A percentile compares a stretch with the other conserved stretches of the same genome.
phyloP scores from a whole-genome alignment of 208 protist species.

The Phytomonas sp. region DNA sequence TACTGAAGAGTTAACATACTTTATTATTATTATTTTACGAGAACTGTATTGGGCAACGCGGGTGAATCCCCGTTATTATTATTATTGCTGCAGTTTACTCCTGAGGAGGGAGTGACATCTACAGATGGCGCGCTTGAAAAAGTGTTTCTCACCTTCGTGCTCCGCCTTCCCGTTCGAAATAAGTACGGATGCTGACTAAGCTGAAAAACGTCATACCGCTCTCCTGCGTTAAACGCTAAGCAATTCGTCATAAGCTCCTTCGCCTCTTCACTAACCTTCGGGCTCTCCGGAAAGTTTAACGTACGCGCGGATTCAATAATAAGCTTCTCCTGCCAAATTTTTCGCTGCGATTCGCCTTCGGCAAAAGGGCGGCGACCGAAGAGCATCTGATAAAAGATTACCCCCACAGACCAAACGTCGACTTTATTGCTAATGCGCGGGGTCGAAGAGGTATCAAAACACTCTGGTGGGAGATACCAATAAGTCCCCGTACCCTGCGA shows the following conservation, averaged over 20 bases:
- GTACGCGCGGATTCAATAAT: slow-evolving; percentile 54
- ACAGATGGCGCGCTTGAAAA: too few relatives aligned
- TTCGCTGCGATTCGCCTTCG: slow-evolving; percentile 83
- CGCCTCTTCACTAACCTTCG: slow-evolving; percentile 72
- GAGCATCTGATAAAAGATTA: slow-evolving; percentile 95
- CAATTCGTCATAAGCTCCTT: slow-evolving; percentile 71
- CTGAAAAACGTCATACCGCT: slow-evolving; percentile 69
- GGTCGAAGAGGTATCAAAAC: slow-evolving; percentile 81
- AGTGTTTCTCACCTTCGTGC: slow-evolving; percentile 1
- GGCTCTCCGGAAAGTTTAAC: slow-evolving; percentile 56
- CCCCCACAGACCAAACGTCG: slow-evolving; percentile 88
- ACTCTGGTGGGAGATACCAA: slow-evolving; percentile 95
- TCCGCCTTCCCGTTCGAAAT: slow-evolving; percentile 24
- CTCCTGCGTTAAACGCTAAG: slow-evolving; percentile 51
- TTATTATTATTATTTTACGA: too few relatives aligned
- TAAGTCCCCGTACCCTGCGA: slow-evolving; percentile 94
- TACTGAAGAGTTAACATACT: not conserved
- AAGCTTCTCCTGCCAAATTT: slow-evolving; percentile 77
- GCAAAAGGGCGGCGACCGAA: slow-evolving; percentile 93
- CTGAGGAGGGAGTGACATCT: too few relatives aligned
- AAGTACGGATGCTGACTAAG: slow-evolving; percentile 67
- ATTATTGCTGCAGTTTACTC: not conserved
- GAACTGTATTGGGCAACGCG: too few relatives aligned
- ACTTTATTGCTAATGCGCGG: slow-evolving; percentile 87
- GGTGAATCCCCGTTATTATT: not conserved